Conservation (phyloP, 108 stramenopile genomes). For the Conticribra weissflogii region DNA sequence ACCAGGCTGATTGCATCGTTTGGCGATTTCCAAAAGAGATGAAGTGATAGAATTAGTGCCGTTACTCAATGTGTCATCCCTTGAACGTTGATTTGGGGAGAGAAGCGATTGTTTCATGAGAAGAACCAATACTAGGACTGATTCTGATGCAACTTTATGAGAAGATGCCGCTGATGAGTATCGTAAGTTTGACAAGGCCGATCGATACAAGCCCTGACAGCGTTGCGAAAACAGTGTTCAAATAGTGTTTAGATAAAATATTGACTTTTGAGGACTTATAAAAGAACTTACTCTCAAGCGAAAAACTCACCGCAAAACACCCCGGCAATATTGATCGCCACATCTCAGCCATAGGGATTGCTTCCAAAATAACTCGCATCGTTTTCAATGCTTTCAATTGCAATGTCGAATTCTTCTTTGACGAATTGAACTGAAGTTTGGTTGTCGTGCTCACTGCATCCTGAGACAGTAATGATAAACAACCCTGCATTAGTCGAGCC, state of each 20-base stretch:
- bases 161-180: conserved; percentile 28
- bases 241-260: too few species aligned
- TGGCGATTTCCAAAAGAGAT: conserved; percentile 24
- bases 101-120: conserved; percentile 25
- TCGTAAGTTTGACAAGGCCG: conserved; percentile 22
- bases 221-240: background rate
- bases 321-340: conserved; percentile 52
- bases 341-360: conserved; percentile 28
- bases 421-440: background rate
- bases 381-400: conserved; percentile 41
- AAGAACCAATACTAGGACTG: conserved; percentile 21
- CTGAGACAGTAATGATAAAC: conserved; percentile 33
- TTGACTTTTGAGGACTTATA: too few species aligned
- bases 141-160: conserved; percentile 30
- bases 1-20: conserved; percentile 6
- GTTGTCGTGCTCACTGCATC: background rate
- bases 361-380: conserved; percentile 21
- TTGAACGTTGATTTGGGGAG: background rate
- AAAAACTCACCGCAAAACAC: conserved; percentile 44
- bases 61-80: background rate
- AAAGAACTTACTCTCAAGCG: too few species aligned
- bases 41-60: conserved; percentile 14
- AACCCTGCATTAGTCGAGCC: conserved; percentile 43
- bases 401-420: conserved; percentile 15
- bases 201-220: conserved; percentile 21